Evolutionary conservation across 2,329 filamentous ascomycete species (phyloP).

Genomic region (Bertia moriformis): DNA sequence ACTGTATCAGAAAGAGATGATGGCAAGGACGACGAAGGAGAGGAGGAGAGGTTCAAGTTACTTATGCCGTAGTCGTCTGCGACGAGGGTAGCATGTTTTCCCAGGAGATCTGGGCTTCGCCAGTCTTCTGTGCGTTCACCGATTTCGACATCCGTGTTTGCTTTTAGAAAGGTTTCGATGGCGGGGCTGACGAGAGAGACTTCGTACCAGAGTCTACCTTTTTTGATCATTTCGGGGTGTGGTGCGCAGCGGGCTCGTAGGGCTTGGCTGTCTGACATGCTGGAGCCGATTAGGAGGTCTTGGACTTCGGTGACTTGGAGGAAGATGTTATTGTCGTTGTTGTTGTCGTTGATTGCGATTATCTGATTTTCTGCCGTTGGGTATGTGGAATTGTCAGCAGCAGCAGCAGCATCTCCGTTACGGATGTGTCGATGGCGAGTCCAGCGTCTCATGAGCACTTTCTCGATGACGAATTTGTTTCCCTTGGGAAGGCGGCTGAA

Average conservation of each 20-base stretch:
- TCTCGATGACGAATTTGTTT: conserved; percentile 11
- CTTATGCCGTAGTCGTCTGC: conserved; percentile 2
- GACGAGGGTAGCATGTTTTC: conserved; percentile 8
- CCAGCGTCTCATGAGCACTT: conserved; percentile 16
- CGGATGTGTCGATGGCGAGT: conserved; percentile 13
- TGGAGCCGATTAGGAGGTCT: conserved; percentile 12
- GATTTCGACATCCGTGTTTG: conserved; percentile 15
- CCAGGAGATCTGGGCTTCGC: conserved; percentile 13
- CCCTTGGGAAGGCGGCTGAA: conserved; percentile 10
- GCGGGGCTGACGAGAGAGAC: conserved; percentile 17
- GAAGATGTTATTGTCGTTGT: conserved; percentile 10
- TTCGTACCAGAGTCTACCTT: conserved; percentile 20
- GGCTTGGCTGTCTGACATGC: conserved; percentile 8
- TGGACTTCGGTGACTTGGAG: conserved; percentile 21
- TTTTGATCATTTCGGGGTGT: conserved; percentile 13
- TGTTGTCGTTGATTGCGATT: conserved; percentile 4
- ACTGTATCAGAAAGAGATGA: background rate
- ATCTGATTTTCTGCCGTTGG: conserved; percentile 2
- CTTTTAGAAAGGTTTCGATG: conserved; percentile 15
- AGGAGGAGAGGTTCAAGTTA: background rate
- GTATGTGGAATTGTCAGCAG: background rate
- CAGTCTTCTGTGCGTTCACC: conserved; percentile 17
- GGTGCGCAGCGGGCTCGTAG: conserved; percentile 12
- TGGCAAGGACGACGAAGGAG: too few species aligned
- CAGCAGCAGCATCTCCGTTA: background rate